Evolutionary conservation across 495 filamentous ascomycete genomes (phyloP), one percentile per base, ranked within the genome.

Genomic region (Penicillium silybi): DNA sequence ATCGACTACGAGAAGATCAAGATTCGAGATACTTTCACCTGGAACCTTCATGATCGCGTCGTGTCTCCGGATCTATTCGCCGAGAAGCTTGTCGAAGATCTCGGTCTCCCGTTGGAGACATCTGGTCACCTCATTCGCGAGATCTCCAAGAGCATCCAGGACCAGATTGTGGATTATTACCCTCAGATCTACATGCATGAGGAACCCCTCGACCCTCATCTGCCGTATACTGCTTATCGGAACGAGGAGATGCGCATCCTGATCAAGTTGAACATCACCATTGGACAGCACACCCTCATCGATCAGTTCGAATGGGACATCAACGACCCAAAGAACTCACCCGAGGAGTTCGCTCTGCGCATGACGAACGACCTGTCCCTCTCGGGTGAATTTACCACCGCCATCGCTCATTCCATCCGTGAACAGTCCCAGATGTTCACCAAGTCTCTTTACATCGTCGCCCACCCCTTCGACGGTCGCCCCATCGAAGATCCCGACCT

Each of bases 271-370:
- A 96, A 98, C 65, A 97, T 98, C 62, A 97, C 93, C 20, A 97
- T 98, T 66, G 95, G 93, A 2, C 86, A 88, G 53, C 89, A 95
- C 65, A 97, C 92, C 1, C 77, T 98, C 22, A 85, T 96, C 19
- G 93, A 98, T 60, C 95, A 98, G 65, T 97, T 98, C 46, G 93
- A 98, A 70, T 98, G 93, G 93, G 93, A 97, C 62, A 90, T 97
- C 62, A 97, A 97, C 66, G 92, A 97, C 60, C 85, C 90, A 0
- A 74, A 84, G 53, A 97, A 98, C 68, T 92, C 85, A 0, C 91
- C 93, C 0, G 93, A 98, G 67, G 87, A 95, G 48, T 98, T 98
- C 67, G 95, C 93, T 13, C 73, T 82, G 41, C 83, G 84, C 55
- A 92, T 97, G 88, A 84, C 92, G 1, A 80, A 83, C 39, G 93